Evolutionary conservation across 164 flowering plant genomes (phyloP).

Genomic region (Berberis thunbergii): DNA sequence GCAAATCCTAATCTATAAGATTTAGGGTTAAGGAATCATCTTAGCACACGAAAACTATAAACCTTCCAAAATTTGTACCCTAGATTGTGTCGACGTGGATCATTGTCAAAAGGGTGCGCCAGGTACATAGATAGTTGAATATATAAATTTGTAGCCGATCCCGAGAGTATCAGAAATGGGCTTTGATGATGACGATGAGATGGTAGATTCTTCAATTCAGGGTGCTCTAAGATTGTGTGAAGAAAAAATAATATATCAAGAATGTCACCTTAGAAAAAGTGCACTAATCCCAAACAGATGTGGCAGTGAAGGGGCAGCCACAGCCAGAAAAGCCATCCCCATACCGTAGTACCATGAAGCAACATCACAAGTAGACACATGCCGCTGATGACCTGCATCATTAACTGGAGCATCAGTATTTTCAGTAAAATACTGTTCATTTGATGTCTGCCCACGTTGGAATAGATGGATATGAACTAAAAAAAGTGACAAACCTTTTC

Average conservation of each 20-base stretch:
- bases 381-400: constrained; percentile 67
- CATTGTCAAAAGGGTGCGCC: no score
- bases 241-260: background rate
- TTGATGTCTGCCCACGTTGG: background rate
- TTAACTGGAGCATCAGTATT: background rate
- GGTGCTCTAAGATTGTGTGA: background rate
- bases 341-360: constrained; percentile 57
- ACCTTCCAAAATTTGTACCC: no score
- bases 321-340: constrained; percentile 79
- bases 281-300: constrained; percentile 80
- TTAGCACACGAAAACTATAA: no score
- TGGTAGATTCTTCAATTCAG: background rate
- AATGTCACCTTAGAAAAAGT: constrained; percentile 62
- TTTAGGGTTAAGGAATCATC: no score
- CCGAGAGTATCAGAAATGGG: no score
- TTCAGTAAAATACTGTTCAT: background rate
- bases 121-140: no score
- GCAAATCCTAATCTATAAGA: no score
- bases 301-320: constrained; percentile 67
- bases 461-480: background rate
- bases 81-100: no score
- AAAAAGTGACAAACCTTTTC: constrained; percentile 51
- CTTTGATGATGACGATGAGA: no score
- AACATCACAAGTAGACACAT: constrained; percentile 45
- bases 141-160: no score